Percentiles rank a stretch among this genome's conserved stretches.
Evolutionary conservation across 768 basidiomycete genomes (phyloP).

Genomic region (Lactifluus pinguis): DNA sequence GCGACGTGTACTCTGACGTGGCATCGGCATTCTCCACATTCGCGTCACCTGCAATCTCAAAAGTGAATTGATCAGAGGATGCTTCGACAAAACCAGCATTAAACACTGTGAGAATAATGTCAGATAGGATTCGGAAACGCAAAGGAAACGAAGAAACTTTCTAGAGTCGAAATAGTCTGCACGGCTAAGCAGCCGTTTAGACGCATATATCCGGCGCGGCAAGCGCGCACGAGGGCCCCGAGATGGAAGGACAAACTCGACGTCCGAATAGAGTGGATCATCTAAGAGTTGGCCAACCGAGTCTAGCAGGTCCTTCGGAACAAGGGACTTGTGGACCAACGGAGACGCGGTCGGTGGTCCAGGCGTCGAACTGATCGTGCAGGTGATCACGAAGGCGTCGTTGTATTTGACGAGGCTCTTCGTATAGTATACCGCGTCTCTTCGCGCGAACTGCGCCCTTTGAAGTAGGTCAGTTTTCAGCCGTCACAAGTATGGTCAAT

Average conservation of each 20-base stretch:
- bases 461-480: neutral
- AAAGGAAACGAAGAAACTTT: neutral
- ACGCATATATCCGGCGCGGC: constrained; percentile 51
- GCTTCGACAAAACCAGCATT: constrained; percentile 61
- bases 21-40: constrained; percentile 22
- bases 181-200: constrained; percentile 54
- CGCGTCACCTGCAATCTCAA: constrained; percentile 22
- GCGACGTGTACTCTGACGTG: constrained; percentile 41
- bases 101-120: constrained; percentile 45
- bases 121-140: neutral
- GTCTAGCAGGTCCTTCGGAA: constrained; percentile 59
- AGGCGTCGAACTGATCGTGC: constrained; percentile 67
- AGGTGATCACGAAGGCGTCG: constrained; percentile 69
- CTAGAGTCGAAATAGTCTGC: constrained; percentile 76
- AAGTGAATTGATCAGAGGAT: constrained; percentile 24
- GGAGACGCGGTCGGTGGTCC: constrained; percentile 40
- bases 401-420: constrained; percentile 40
- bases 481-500: neutral
- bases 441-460: constrained; percentile 72
- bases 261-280: constrained; percentile 78
- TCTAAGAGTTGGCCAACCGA: constrained; percentile 69
- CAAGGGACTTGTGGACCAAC: constrained; percentile 37
- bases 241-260: constrained; percentile 66
- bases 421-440: constrained; percentile 61
- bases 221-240: constrained; percentile 31